Evolutionary conservation across 257 asterid genomes (phyloP).

Genomic region (Ehretia macrophylla): DNA sequence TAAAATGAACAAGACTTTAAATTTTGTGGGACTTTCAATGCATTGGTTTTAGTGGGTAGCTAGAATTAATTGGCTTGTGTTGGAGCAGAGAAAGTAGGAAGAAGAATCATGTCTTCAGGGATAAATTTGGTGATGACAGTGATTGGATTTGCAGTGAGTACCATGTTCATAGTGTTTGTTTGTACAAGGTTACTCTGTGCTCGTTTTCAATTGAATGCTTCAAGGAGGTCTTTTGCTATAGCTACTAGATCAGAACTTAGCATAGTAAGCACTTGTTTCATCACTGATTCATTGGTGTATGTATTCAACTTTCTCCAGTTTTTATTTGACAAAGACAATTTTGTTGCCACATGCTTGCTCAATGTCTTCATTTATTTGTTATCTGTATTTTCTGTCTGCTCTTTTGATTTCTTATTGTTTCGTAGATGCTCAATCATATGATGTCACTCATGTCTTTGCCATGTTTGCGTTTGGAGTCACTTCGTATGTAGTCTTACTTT

Average conservation of each 20-base stretch:
- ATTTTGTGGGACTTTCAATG: too few relatives aligned
- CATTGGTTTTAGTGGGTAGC: too few relatives aligned
- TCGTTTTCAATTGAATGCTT: slow-evolving; percentile 53
- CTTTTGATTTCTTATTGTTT: background rate
- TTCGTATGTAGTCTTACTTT: background rate
- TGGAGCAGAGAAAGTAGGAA: slow-evolving; percentile 10
- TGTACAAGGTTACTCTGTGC: slow-evolving; percentile 84
- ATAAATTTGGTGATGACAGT: slow-evolving; percentile 85
- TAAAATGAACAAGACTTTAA: too few relatives aligned
- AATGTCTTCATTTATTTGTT: slow-evolving; percentile 7
- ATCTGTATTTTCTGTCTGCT: background rate
- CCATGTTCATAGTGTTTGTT: slow-evolving; percentile 71
- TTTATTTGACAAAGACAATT: slow-evolving; percentile 12
- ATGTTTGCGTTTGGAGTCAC: slow-evolving; percentile 4
- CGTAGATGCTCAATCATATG: background rate
- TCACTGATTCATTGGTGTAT: slow-evolving; percentile 1
- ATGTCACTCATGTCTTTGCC: slow-evolving; percentile 15
- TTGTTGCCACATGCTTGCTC: slow-evolving; percentile 5
- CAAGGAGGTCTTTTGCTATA: slow-evolving; percentile 39
- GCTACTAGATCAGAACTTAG: slow-evolving; percentile 66
- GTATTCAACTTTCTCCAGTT: background rate
- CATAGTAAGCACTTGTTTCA: slow-evolving; percentile 47
- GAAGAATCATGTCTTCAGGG: slow-evolving; percentile 51
- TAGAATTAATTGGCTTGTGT: slow-evolving; percentile 5
- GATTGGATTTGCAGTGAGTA: slow-evolving; percentile 75